A percentile compares a stretch with the other conserved stretches of the same genome.
Conservation (phyloP, 306 rosid species). For the Nissolia schottii region DNA sequence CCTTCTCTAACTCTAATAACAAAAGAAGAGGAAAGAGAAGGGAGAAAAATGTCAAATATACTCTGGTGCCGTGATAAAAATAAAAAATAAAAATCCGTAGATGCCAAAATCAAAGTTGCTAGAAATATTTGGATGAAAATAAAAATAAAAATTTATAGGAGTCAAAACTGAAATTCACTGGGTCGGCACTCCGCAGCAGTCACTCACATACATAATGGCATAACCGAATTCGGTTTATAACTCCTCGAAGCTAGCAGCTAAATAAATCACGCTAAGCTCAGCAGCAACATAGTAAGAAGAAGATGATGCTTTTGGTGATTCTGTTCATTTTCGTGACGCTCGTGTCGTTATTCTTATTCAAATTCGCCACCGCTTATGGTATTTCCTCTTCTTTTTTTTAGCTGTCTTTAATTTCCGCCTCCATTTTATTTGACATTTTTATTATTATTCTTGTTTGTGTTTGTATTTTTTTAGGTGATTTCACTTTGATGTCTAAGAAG, state of each 20-base stretch:
- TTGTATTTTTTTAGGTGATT: slow-evolving; percentile 48
- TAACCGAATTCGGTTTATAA: not conserved
- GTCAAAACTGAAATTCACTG: too few relatives aligned
- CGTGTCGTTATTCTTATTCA: slow-evolving; percentile 35
- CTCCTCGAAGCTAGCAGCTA: not conserved
- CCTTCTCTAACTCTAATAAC: too few relatives aligned
- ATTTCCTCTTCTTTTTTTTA: not conserved
- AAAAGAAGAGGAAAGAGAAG: too few relatives aligned
- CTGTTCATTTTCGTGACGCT: slow-evolving; percentile 25
- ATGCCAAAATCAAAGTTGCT: too few relatives aligned
- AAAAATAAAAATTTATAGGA: too few relatives aligned
- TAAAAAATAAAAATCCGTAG: too few relatives aligned
- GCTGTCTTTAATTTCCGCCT: not conserved
- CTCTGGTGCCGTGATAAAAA: too few relatives aligned
- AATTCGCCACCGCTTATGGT: slow-evolving; percentile 70
- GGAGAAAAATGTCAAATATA: too few relatives aligned
- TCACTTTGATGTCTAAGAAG: slow-evolving; percentile 71
- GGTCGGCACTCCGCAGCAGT: too few relatives aligned
- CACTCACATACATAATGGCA: too few relatives aligned
- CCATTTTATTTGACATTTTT: not conserved
- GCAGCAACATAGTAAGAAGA: not conserved
- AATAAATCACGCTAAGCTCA: not conserved
- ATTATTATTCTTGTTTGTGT: not conserved
- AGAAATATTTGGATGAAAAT: too few relatives aligned
- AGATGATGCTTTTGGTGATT: not conserved